A percentile compares a stretch with the other conserved stretches of the same genome.
Evolutionary conservation across 2,329 filamentous ascomycete species (phyloP).

Genomic region (Colletotrichum spaethianum): DNA sequence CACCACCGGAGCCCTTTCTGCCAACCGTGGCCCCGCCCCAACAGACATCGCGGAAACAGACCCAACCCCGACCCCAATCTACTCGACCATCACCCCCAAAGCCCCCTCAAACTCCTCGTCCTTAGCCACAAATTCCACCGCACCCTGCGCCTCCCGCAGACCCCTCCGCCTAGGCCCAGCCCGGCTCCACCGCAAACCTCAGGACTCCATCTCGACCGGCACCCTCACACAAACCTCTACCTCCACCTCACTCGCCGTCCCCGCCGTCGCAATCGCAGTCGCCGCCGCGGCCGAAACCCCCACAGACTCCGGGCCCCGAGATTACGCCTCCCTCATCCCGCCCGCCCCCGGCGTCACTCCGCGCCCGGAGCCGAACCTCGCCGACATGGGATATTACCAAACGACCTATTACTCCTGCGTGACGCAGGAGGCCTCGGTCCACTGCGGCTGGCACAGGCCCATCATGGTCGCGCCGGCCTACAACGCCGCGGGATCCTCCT

Average conservation of each 20-base stretch:
- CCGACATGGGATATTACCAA: constrained; percentile 39
- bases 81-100: constrained; percentile 19
- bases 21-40: constrained; percentile 10
- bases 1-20: constrained; percentile 9
- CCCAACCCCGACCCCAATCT: constrained; percentile 27
- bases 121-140: constrained; percentile 5
- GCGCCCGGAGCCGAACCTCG: constrained; percentile 40
- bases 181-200: constrained; percentile 28
- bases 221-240: neutral
- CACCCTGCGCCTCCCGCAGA: constrained; percentile 25
- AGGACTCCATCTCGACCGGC: neutral
- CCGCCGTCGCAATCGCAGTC: constrained; percentile 1
- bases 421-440: constrained; percentile 30
- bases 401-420: constrained; percentile 41
- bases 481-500: neutral
- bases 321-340: constrained; percentile 42
- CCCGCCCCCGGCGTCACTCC: constrained; percentile 38
- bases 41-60: neutral
- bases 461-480: constrained; percentile 33
- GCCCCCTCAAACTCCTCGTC: constrained; percentile 31
- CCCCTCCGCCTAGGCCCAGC: constrained; percentile 32
- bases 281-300: constrained; percentile 10
- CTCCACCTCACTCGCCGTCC: neutral
- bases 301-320: constrained; percentile 26
- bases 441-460: constrained; percentile 42